Percentiles rank a stretch among this genome's conserved stretches.
Evolutionary conservation across 768 basidiomycete species (phyloP).

Genomic region (Trametes elegans): DNA sequence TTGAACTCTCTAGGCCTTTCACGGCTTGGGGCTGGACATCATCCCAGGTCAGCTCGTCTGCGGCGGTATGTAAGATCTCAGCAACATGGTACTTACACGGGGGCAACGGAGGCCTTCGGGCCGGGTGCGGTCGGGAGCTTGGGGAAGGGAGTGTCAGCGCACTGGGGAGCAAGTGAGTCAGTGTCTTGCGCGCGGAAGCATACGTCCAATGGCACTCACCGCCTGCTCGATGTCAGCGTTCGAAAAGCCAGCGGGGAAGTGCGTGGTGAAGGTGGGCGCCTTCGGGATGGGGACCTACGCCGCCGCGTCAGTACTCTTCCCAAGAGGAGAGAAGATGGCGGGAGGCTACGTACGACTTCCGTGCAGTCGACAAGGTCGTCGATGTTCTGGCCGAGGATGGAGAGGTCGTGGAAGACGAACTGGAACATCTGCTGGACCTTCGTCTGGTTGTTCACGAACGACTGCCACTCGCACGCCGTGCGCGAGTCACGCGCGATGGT

Average conservation of each 20-base stretch:
- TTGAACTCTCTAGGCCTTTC: not conserved
- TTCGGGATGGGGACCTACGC: conserved; percentile 13
- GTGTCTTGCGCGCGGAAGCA: not conserved
- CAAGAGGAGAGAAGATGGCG: too few species aligned
- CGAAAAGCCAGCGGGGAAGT: conserved; percentile 24
- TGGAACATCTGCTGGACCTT: conserved; percentile 21
- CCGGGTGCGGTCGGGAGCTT: conserved; percentile 27
- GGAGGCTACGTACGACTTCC: conserved; percentile 10
- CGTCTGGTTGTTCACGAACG: conserved; percentile 22
- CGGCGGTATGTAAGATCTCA: too few species aligned
- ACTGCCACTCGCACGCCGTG: conserved; percentile 29
- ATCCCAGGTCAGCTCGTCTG: too few species aligned
- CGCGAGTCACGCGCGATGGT: conserved; percentile 26
- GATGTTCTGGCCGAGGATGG: conserved; percentile 15
- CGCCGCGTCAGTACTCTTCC: not conserved
- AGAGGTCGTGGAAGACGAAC: conserved; percentile 11
- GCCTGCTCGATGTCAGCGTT: conserved; percentile 24
- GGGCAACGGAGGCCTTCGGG: conserved; percentile 29
- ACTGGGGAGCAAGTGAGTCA: not conserved
- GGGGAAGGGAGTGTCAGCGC: conserved; percentile 21
- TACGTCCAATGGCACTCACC: not conserved
- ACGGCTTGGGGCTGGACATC: conserved; percentile 6
- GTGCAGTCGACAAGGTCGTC: conserved; percentile 14
- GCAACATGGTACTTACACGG: conserved; percentile 31
- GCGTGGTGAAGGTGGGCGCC: conserved; percentile 5